Base-by-base conservation (phyloP, 2,329 filamentous ascomycete species). In the Ceratocystis destructans region DNA sequence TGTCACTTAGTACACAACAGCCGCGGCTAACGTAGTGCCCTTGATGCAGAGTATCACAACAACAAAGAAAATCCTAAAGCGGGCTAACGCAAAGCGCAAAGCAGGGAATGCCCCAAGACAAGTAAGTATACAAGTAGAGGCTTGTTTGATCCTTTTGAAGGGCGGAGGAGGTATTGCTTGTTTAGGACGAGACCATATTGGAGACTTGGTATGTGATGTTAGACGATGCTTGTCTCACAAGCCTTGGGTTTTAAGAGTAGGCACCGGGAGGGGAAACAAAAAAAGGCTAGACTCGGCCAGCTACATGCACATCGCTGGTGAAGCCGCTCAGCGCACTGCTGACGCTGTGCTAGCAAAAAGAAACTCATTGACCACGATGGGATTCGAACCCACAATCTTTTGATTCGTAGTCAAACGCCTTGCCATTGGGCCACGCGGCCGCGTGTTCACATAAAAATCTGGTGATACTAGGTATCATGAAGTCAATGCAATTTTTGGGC, bases 381-480 rank as follows among this genome's bases (percentile, higher is more conserved):
- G 53, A 66, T 66, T 66, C 64, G 57, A 62, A 66, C 55, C 64
- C 57, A 66, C 44, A 66, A 66, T 66, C 41, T 66, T 66, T 66
- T 66, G 64, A 66, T 66, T 66, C 64, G 64, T 66, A 66, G 64
- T 66, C 64, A 66, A 66, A 66, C 64, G 64, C 64, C 64, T 66
- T 66, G 55, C 37, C 55, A 66, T 66, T 66, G 53, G 64, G 64
- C 64, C 64, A 66, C 64, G 64, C 64, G 64, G 64, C 64, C 64
- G 46, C 33, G 28, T 33, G 12, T 55, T 62, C 15, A 41, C 37
- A 41, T 41, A 1, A 12, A 41, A 41, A 12, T 1, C 10, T 4
- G 1, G 37, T 41, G 37, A 41, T 41, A 41, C 12, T 41, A 0
- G 37, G 37, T 1, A 41, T 10, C 37, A 41, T 12, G 12, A 41